Evolutionary conservation across 2,329 filamentous ascomycete species (phyloP).

Genomic region (Huntiella savannae): DNA sequence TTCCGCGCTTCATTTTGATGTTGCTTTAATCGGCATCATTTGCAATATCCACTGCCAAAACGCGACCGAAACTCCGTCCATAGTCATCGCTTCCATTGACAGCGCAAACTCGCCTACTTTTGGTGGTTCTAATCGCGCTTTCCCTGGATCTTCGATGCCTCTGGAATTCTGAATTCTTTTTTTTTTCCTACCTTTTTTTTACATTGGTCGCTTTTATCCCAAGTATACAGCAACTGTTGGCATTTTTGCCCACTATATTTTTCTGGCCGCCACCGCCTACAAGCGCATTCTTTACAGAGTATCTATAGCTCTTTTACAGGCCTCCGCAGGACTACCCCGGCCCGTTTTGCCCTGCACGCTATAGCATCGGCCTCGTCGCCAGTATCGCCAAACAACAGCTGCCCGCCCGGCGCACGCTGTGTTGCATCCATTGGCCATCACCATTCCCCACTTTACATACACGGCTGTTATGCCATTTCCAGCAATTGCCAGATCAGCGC

Average conservation of each 20-base stretch:
- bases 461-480: slow-evolving; percentile 2
- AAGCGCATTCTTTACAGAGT: too few species aligned
- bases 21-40: slow-evolving; percentile 3
- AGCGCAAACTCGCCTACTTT: neutral
- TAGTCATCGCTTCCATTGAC: neutral
- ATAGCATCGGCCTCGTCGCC: neutral
- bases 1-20: slow-evolving; percentile 11
- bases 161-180: neutral
- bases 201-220: neutral
- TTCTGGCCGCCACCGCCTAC: too few species aligned
- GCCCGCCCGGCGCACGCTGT: neutral
- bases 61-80: slow-evolving; percentile 8
- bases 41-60: slow-evolving; percentile 4
- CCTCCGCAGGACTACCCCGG: neutral
- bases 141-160: neutral
- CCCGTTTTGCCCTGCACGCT: neutral
- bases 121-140: neutral
- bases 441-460: neutral
- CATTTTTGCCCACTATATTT: too few species aligned
- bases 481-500: slow-evolving; percentile 4
- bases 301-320: too few species aligned
- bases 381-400: neutral
- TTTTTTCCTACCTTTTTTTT: slow-evolving; percentile 1
- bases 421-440: neutral
- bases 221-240: too few species aligned